Percentiles rank a stretch among this genome's conserved stretches.
These are phyloP conservation scores for Dryas octopetala DNA, from an alignment of 306 rosid species.

Conservation along the genomic window DNA sequence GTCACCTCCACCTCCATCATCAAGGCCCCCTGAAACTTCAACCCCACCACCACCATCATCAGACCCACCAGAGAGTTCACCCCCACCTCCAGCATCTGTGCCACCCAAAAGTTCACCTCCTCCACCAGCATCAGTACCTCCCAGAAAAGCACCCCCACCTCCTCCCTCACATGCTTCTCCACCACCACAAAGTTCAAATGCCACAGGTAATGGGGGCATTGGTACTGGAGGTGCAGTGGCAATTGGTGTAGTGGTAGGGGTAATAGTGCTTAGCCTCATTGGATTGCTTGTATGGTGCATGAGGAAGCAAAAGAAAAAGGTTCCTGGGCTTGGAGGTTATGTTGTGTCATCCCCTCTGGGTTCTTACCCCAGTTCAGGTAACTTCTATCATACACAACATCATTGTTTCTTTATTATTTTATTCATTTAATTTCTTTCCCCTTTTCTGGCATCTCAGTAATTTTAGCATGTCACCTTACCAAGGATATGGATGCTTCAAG, in stretches of 20 bases:
- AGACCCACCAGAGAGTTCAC: constrained; percentile 36
- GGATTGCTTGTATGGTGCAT: constrained; percentile 65
- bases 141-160: constrained; percentile 44
- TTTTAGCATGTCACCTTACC: not conserved
- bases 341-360: constrained; percentile 56
- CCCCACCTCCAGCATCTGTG: constrained; percentile 39
- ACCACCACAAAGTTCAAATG: constrained; percentile 32
- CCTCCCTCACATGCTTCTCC: constrained; percentile 34
- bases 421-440: not conserved
- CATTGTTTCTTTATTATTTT: constrained; percentile 9
- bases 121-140: constrained; percentile 26
- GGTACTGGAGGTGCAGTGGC: constrained; percentile 51
- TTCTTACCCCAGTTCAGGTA: constrained; percentile 72
- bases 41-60: constrained; percentile 27
- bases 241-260: constrained; percentile 46
- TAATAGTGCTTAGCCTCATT: constrained; percentile 53
- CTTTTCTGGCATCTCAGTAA: not conserved
- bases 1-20: constrained; percentile 38
- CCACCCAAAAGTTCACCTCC: constrained; percentile 45
- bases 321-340: constrained; percentile 49
- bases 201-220: constrained; percentile 42
- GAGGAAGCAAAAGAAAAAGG: constrained; percentile 52
- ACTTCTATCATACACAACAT: not conserved
- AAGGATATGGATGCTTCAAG: not conserved
- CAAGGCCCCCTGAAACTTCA: constrained; percentile 22